Conservation (phyloP, 768 basidiomycete species). For the Agaricus sinodeliciosus region DNA sequence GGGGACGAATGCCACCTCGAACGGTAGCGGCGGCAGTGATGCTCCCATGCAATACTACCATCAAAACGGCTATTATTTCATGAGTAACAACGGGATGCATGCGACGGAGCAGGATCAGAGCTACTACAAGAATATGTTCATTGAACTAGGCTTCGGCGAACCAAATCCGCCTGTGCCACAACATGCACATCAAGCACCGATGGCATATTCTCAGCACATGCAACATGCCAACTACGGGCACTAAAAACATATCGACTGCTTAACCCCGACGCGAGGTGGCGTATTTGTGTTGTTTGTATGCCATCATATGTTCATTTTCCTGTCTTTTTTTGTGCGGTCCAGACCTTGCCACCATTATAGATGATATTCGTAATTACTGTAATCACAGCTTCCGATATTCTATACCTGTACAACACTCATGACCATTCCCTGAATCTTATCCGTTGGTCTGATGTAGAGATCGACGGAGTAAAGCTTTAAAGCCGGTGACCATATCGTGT, state of each 20-base stretch:
- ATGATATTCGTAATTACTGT: conserved; percentile 9
- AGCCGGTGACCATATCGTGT: conserved; percentile 7
- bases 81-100: conserved; percentile 26
- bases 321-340: background rate
- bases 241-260: background rate
- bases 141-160: conserved; percentile 65
- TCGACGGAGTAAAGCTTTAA: conserved; percentile 1
- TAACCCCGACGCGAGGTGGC: background rate
- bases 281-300: background rate
- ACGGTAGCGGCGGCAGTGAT: conserved; percentile 6
- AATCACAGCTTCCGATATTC: background rate
- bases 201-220: conserved; percentile 26
- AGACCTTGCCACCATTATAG: background rate
- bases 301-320: background rate
- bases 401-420: conserved; percentile 2
- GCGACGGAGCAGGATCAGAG: conserved; percentile 56
- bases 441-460: background rate
- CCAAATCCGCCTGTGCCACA: conserved; percentile 10
- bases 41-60: conserved; percentile 10
- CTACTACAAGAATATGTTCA: conserved; percentile 72
- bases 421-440: background rate
- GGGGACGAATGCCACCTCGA: background rate
- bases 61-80: conserved; percentile 24
- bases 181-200: conserved; percentile 19
- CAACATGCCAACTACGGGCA: conserved; percentile 12